Base-by-base conservation (phyloP, 2,329 filamentous ascomycete species). In the Epichloe baconii region DNA sequence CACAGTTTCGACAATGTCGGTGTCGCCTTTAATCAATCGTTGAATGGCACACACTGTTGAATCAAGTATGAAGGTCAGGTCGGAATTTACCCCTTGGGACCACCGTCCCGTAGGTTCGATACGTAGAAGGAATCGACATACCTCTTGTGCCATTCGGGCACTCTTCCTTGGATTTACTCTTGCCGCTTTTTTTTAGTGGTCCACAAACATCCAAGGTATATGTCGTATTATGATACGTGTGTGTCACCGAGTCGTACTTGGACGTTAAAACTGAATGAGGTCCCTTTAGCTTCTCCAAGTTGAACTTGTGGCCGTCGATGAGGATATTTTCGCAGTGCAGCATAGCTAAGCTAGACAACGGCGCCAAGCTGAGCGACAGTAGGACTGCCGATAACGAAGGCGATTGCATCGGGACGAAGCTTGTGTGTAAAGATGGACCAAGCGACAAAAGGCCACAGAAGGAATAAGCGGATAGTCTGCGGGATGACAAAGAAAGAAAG, bases 151-250 rank as follows among this genome's bases (percentile, higher is more conserved):
- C 83, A 45, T 77, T 76, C 0, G 80, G 82, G 63, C 88, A 94
- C 60, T 83, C 71, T 38, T 82, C 71, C 5, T 73, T 67, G 57
- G 76, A 74, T 17, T 71, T 68, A 1, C 73, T 69, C 23, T 77
- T 77, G 43, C 78, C 79, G 47, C 74, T 76, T 63, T 78, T 26
- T 64, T 79, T 78, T 56, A 95, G 69, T 6, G 79, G 73, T 49
- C 73, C 68, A 69, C 88, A 95, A 47, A 94, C 74, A 60, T 94
- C 85, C 52, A 94, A 64, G 1, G 86, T 90, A 66, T 88, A 94
- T 43, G 87, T 91, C 26, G 82, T 88, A 66, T 93, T 93, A 52
- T 58, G 58, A 49, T 68, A 62, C 54, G 72, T 74, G 31, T 78
- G 71, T 15, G 73, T 72, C 15, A 72, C 75, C 19, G 75, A 74